These are phyloP conservation scores for Eucalyptus cloeziana DNA, from an alignment of 345 rosid species.

Conservation along the genomic window DNA sequence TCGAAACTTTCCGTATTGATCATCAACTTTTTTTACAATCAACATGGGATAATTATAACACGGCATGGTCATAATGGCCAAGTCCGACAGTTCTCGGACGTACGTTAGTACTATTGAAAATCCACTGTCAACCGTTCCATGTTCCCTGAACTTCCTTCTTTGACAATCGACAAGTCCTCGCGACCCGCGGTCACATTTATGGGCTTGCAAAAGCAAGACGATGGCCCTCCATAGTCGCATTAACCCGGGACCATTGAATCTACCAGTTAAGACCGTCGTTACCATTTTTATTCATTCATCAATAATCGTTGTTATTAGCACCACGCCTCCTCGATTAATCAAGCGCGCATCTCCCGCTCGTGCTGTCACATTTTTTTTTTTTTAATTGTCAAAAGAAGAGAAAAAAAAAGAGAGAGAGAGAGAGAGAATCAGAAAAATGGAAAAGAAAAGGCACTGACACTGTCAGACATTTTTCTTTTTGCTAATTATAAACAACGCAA, in stretches of 20 bases:
- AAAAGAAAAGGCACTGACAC: background rate
- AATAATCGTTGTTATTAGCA: too few relatives aligned
- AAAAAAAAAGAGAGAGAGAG: too few relatives aligned
- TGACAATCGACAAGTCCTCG: background rate
- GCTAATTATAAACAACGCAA: too few relatives aligned
- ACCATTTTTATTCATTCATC: background rate
- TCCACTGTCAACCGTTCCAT: background rate
- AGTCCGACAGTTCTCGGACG: too few relatives aligned
- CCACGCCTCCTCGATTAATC: background rate
- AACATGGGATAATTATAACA: too few relatives aligned
- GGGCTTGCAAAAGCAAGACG: background rate
- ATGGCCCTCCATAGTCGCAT: background rate
- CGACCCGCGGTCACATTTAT: background rate
- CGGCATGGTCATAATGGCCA: too few relatives aligned
- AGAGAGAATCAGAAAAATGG: background rate
- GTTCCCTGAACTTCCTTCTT: background rate
- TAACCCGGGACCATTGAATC: background rate
- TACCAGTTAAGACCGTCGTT: background rate
- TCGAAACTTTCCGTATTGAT: rapidly evolving
- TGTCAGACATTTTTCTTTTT: too few relatives aligned
- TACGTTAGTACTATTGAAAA: too few relatives aligned
- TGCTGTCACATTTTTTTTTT: background rate
- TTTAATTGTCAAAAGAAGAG: background rate
- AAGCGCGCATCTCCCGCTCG: background rate
- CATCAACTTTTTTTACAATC: too few relatives aligned